A percentile compares a stretch with the other conserved stretches of the same genome.
Conservation (phyloP, 2,329 filamentous ascomycete species). For the Aspergillus costaricaensis region DNA sequence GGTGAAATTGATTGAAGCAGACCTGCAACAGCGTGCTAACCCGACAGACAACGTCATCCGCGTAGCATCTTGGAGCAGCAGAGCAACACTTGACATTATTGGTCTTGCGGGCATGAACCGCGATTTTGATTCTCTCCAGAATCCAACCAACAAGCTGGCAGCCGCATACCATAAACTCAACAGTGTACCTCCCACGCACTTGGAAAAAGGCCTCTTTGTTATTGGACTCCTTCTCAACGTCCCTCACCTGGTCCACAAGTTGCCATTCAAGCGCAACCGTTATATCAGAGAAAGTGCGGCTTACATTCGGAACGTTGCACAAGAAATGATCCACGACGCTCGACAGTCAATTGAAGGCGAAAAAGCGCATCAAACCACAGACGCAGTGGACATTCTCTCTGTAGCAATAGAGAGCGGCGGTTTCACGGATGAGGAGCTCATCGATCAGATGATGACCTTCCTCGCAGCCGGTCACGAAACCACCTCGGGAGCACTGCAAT, state of each 20-base stretch:
- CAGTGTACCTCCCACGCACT: conserved; percentile 13
- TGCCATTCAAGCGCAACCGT: conserved; percentile 73
- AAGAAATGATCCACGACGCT: conserved; percentile 70
- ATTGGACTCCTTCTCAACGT: conserved; percentile 63
- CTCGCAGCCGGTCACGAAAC: conserved; percentile 81
- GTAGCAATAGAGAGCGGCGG: conserved; percentile 74
- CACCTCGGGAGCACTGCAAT: conserved; percentile 73
- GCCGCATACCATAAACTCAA: conserved; percentile 34
- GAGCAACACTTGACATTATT: conserved; percentile 74
- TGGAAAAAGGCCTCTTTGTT: conserved; percentile 55
- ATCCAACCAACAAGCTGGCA: conserved; percentile 63
- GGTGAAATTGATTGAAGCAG: conserved; percentile 60
- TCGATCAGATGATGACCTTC: conserved; percentile 90
- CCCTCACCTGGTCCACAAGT: conserved; percentile 57
- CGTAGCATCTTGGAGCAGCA: conserved; percentile 64
- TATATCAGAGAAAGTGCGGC: conserved; percentile 59
- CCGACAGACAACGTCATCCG: conserved; percentile 53
- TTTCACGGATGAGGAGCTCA: conserved; percentile 77
- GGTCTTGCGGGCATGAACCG: conserved; percentile 70
- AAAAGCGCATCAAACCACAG: conserved; percentile 15
- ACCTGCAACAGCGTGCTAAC: conserved; percentile 39
- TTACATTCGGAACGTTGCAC: conserved; percentile 66
- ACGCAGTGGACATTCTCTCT: conserved; percentile 73
- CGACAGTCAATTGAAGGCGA: conserved; percentile 52
- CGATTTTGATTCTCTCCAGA: conserved; percentile 67